These are phyloP conservation scores for Nannochloris sp. DNA, from an alignment of 139 green algal genomes.

Conservation along the genomic window DNA sequence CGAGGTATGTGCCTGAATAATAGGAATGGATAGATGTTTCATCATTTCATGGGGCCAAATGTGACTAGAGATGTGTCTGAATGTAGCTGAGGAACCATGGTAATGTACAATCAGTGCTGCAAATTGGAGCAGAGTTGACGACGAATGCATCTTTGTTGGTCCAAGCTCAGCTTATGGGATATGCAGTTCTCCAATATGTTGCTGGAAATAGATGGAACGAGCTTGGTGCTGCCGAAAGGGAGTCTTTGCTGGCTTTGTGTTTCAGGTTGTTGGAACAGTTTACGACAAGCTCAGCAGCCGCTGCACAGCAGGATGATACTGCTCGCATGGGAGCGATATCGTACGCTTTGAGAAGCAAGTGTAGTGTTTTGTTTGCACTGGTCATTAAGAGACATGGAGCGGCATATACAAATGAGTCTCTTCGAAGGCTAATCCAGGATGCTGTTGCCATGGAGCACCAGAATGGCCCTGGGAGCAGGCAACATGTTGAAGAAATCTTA, in stretches of 20 bases:
- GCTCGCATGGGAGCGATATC: not conserved
- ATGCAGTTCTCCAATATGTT: constrained; percentile 39
- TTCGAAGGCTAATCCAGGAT: constrained; percentile 53
- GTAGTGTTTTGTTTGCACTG: constrained; percentile 56
- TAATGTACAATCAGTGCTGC: constrained; percentile 1
- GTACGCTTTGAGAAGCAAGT: constrained; percentile 49
- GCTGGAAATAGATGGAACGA: constrained; percentile 37
- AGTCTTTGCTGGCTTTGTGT: no score
- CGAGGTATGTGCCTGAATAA: constrained; percentile 6
- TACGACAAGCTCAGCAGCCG: no score
- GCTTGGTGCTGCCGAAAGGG: constrained; percentile 28
- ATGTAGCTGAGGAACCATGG: not conserved
- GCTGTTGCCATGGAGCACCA: constrained; percentile 10
- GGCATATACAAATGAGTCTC: constrained; percentile 34
- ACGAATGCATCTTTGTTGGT: constrained; percentile 14
- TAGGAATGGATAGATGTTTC: not conserved
- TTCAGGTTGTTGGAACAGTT: no score
- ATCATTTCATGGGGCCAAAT: not conserved
- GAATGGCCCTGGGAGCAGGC: no score
- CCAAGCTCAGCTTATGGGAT: constrained; percentile 42
- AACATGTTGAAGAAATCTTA: constrained; percentile 12
- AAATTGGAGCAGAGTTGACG: not conserved
- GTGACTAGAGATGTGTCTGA: not conserved
- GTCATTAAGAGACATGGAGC: constrained; percentile 56
- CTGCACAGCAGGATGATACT: no score